Conservation (phyloP, 768 basidiomycete species). For the Russula foetens region DNA sequence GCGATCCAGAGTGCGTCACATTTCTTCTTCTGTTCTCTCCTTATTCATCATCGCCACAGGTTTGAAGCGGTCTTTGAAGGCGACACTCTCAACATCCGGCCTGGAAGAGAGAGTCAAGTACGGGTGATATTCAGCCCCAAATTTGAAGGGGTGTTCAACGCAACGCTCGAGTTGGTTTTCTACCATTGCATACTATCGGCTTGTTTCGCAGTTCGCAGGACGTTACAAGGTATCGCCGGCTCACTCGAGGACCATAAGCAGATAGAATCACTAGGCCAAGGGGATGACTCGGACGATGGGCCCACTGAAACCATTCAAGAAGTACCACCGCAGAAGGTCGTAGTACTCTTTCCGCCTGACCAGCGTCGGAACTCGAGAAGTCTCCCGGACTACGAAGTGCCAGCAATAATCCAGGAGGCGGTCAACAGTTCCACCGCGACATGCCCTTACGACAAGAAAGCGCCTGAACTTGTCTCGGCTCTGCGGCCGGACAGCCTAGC, state of each 20-base stretch:
- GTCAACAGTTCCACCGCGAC: background rate
- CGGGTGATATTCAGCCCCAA: conserved; percentile 7
- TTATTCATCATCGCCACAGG: background rate
- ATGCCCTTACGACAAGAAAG: background rate
- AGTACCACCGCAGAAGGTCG: background rate
- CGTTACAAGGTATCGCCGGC: conserved; percentile 4
- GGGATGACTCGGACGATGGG: background rate
- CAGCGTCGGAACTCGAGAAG: background rate
- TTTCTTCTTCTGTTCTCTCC: background rate
- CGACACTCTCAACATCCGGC: background rate
- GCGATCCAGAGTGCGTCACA: conserved; percentile 2
- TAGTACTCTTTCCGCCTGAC: background rate
- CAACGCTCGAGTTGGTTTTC: conserved; percentile 8
- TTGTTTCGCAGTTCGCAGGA: background rate
- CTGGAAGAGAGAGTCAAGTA: background rate
- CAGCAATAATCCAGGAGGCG: background rate
- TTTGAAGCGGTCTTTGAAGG: background rate
- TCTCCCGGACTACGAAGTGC: conserved; percentile 3
- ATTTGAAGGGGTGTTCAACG: conserved; percentile 9
- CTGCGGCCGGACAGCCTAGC: background rate
- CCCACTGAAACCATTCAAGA: background rate
- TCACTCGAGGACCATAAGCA: conserved; percentile 2
- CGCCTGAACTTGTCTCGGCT: background rate
- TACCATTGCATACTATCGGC: background rate
- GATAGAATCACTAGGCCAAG: background rate